These are phyloP conservation scores for Penicillium coprophilum DNA, from an alignment of 495 filamentous ascomycete genomes.

Conservation along the genomic window DNA sequence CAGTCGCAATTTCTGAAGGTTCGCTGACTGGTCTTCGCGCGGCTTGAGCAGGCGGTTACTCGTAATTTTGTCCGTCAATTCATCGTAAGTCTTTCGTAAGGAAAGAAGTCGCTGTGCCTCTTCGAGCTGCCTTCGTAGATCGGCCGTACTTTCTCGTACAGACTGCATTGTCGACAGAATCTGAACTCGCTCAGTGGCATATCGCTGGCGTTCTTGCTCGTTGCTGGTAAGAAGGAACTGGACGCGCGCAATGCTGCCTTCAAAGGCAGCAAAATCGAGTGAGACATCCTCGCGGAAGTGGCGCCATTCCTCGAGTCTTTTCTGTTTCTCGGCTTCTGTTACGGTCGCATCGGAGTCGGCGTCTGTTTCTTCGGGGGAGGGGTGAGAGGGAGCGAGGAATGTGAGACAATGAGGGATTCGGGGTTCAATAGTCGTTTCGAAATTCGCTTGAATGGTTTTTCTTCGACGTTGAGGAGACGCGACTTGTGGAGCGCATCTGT, in stretches of 20 bases:
- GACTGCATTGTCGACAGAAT: conserved; percentile 73
- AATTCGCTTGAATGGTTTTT: conserved; percentile 88
- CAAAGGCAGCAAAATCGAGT: conserved; percentile 88
- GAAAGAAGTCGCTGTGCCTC: conserved; percentile 73
- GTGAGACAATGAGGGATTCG: conserved; percentile 55
- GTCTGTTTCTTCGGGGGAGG: conserved; percentile 64
- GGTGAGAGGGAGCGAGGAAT: conserved; percentile 59
- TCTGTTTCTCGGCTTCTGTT: conserved; percentile 42
- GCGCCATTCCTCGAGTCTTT: conserved; percentile 53
- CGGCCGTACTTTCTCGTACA: conserved; percentile 72
- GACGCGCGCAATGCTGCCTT: conserved; percentile 81
- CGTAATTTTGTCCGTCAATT: conserved; percentile 81
- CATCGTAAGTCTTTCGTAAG: conserved; percentile 82
- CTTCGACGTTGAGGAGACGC: conserved; percentile 87
- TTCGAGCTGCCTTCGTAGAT: conserved; percentile 68
- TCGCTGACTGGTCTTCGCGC: conserved; percentile 76
- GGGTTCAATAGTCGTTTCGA: conserved; percentile 73
- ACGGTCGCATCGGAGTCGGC: conserved; percentile 40
- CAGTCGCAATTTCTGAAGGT: conserved; percentile 74
- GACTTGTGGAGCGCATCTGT: conserved; percentile 83
- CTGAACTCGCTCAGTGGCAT: conserved; percentile 72
- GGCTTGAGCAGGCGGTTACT: conserved; percentile 74
- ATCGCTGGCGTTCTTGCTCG: conserved; percentile 78
- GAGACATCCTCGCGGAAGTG: conserved; percentile 77
- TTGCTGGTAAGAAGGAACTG: conserved; percentile 86